Conservation (phyloP, 2,329 filamentous ascomycete genomes). For the Phialemonium atrogriseum region DNA sequence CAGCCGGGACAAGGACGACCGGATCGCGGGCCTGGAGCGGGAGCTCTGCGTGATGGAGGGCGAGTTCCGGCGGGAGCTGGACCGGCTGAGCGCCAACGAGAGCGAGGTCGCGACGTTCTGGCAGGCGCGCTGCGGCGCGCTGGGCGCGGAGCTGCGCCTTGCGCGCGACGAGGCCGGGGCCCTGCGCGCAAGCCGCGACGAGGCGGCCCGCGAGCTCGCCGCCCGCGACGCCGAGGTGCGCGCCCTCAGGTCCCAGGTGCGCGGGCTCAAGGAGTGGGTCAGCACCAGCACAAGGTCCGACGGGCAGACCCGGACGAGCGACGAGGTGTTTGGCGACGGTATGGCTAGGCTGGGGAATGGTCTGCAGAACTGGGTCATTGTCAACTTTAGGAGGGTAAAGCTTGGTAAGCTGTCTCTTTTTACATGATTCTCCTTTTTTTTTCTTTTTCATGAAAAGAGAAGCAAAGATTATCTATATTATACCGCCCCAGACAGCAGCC, state of each 20-base stretch:
- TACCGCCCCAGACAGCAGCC: too few relatives aligned
- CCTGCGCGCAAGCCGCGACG: constrained; percentile 36
- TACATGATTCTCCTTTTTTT: not conserved
- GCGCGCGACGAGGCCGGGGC: constrained; percentile 40
- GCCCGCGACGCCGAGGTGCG: constrained; percentile 49
- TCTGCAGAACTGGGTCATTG: constrained; percentile 67
- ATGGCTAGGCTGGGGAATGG: constrained; percentile 57
- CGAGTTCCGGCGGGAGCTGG: constrained; percentile 45
- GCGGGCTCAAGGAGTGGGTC: constrained; percentile 64
- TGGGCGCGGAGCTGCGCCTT: constrained; percentile 45
- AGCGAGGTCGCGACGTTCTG: constrained; percentile 48
- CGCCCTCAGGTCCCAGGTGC: constrained; percentile 48
- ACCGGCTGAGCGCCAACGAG: constrained; percentile 44
- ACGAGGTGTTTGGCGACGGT: constrained; percentile 57
- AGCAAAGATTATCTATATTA: too few relatives aligned
- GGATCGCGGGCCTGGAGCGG: constrained; percentile 42
- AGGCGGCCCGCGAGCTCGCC: constrained; percentile 38
- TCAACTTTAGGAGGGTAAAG: constrained; percentile 57
- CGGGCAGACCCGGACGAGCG: constrained; percentile 53
- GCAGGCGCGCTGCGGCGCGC: constrained; percentile 44
- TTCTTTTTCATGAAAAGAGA: not conserved
- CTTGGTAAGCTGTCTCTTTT: constrained; percentile 31
- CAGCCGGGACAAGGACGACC: constrained; percentile 38
- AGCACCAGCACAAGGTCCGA: constrained; percentile 56
- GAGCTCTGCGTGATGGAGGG: constrained; percentile 44